Evolutionary conservation across 225 moss, liverwort and hornwort species (phyloP), one percentile per base, ranked within the genome.

Genomic region (Marchantia paleacea): DNA sequence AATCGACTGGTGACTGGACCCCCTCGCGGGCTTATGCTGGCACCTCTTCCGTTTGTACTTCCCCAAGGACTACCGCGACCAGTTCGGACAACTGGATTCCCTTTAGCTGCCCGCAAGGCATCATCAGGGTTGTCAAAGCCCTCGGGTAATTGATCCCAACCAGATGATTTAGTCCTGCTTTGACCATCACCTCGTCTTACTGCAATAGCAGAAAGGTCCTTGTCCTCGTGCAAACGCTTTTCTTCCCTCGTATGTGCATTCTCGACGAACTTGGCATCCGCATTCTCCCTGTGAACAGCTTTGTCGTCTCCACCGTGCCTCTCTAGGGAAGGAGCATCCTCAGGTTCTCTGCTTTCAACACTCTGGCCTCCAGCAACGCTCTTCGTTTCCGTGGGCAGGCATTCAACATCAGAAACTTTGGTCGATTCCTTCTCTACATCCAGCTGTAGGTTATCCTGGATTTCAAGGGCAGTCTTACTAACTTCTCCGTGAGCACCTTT

Each of bases 131-230:
- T 95, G 80, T 94, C 91, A 84, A 81, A 95, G 57, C 95, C 95
- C 77, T 94, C 95, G 28, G 99, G 99, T 73, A 99, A 88, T 89
- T 99, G 93, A 82, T 99, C 99, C 99, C 99, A 99, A 52, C 99
- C 99, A 69, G 99, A 92, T 57, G 90, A 87, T 82, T 89, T 88
- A 22, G 84, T 79, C 75, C 99, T 93, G 77, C 85, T 81, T 73
- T 85, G 86, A 51, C 85, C 71, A 67, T 94, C 94, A 69, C 84
- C 83, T 66, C 90, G 73, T 78, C 87, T 87, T 58, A 75, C 82
- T 84, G 88, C 89, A 22, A 58, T 72, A 52, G 83, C 60, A 77
- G 83, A 77, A 55, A 76, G 47, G 74, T 87, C 87, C 87, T 85
- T 75, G 80, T 86, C 87, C 81, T 94, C 82, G 85, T 86, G 78